A percentile compares a stretch with the other conserved stretches of the same genome.
These are phyloP conservation scores for Claviceps pazoutovae DNA, from an alignment of 2,329 filamentous ascomycete species.

Conservation along the genomic window DNA sequence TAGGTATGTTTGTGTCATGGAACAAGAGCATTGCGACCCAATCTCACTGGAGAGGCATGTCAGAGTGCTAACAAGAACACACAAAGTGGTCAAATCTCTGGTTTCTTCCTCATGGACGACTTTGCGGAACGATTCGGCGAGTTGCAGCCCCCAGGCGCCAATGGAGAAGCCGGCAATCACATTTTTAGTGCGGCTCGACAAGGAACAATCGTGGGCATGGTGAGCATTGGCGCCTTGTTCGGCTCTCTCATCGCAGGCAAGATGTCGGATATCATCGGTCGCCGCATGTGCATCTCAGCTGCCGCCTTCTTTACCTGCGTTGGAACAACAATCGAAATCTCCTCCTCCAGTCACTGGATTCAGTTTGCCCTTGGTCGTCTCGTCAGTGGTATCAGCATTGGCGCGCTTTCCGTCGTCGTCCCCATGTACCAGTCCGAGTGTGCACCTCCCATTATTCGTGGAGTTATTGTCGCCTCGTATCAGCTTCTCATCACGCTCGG, in stretches of 20 bases:
- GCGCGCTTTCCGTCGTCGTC: conserved; percentile 47
- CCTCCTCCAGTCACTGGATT: conserved; percentile 41
- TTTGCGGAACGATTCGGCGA: conserved; percentile 41
- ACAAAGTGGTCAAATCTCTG: conserved; percentile 42
- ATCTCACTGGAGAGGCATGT: not conserved
- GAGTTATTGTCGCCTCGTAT: conserved; percentile 48
- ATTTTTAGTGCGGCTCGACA: conserved; percentile 44
- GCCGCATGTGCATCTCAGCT: conserved; percentile 46
- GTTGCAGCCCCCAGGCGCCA: conserved; percentile 21
- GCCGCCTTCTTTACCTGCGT: conserved; percentile 49
- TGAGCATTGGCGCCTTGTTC: conserved; percentile 44
- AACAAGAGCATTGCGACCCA: too few relatives aligned
- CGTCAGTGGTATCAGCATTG: conserved; percentile 53
- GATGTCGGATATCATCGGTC: conserved; percentile 47
- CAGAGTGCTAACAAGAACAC: not conserved
- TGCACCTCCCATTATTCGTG: conserved; percentile 49
- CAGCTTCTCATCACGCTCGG: conserved; percentile 58
- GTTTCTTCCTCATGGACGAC: conserved; percentile 47
- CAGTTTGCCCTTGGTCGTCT: conserved; percentile 52
- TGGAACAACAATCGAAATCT: conserved; percentile 50
- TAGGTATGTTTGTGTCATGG: conserved; percentile 23
- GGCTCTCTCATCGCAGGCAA: conserved; percentile 45
- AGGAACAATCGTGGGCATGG: conserved; percentile 47
- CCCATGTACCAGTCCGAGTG: conserved; percentile 59
- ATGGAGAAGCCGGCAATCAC: conserved; percentile 9